Evolutionary conservation across 257 asterid genomes (phyloP).

Genomic region (Nyctanthes arbortristis): DNA sequence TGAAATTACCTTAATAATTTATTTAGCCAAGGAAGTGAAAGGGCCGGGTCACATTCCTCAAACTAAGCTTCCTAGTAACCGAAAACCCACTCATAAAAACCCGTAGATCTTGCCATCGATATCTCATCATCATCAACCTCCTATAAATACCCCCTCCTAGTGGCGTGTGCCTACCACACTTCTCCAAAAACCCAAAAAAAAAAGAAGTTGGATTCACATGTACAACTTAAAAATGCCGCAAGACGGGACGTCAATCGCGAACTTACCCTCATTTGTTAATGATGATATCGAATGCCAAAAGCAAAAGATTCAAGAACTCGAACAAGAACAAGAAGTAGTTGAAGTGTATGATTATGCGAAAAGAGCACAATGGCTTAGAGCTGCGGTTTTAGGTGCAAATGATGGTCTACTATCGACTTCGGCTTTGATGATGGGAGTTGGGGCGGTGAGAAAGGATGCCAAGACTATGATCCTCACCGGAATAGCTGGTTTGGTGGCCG

Average conservation of each 20-base stretch:
- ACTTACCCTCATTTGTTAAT: conserved; percentile 11
- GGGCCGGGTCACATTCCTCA: conserved; percentile 41
- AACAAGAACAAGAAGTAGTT: conserved; percentile 24
- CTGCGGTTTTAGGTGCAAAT: conserved; percentile 71
- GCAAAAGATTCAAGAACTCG: conserved; percentile 15
- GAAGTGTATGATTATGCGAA: conserved; percentile 43
- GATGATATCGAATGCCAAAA: conserved; percentile 44
- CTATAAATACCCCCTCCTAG: conserved; percentile 31
- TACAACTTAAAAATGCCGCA: conserved; percentile 14
- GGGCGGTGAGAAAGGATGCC: conserved; percentile 53
- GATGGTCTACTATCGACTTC: conserved; percentile 73
- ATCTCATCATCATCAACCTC: neutral
- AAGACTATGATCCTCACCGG: conserved; percentile 70
- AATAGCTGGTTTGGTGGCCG: conserved; percentile 57
- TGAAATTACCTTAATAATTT: neutral
- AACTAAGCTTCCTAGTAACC: neutral
- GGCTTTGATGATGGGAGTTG: conserved; percentile 70
- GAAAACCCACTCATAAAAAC: neutral
- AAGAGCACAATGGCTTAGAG: conserved; percentile 77
- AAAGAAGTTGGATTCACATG: too few relatives aligned
- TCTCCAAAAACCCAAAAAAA: neutral
- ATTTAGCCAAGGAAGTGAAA: conserved; percentile 33
- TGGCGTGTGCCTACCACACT: conserved; percentile 66
- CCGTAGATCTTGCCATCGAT: neutral
- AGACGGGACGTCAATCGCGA: conserved; percentile 5